A percentile compares a stretch with the other conserved stretches of the same genome.
Conservation (phyloP, 2,329 filamentous ascomycete species). For the Ophiostoma montium region DNA sequence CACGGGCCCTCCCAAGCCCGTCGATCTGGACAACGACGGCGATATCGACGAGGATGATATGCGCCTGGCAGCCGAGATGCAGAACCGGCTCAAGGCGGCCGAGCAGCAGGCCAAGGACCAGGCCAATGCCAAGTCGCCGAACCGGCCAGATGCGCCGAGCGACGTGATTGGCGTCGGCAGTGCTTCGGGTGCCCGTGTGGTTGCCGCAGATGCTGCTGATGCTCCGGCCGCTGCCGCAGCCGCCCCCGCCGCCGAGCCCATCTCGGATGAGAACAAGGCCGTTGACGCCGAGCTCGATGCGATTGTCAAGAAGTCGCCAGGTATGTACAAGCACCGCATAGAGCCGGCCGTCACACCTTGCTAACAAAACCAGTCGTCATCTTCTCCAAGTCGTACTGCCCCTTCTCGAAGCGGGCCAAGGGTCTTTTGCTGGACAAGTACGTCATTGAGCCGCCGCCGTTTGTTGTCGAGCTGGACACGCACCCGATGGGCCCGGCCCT, state of each 20-base stretch:
- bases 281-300: constrained; percentile 58
- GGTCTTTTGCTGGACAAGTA: constrained; percentile 72
- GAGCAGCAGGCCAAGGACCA: constrained; percentile 54
- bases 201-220: constrained; percentile 19
- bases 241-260: constrained; percentile 26
- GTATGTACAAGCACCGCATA: constrained; percentile 26
- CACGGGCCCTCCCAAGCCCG: constrained; percentile 22
- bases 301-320: constrained; percentile 73
- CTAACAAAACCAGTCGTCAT: constrained; percentile 55
- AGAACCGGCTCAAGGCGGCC: constrained; percentile 50
- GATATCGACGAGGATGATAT: constrained; percentile 43
- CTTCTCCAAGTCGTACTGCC: constrained; percentile 92
- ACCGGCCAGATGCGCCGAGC: constrained; percentile 44
- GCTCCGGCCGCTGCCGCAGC: constrained; percentile 13
- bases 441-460: constrained; percentile 65
- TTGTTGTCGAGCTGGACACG: constrained; percentile 79
- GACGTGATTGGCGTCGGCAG: constrained; percentile 45
- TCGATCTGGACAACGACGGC: constrained; percentile 40
- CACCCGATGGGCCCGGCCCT: constrained; percentile 61
- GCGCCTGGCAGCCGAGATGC: constrained; percentile 38
- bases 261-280: constrained; percentile 43
- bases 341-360: too few relatives aligned
- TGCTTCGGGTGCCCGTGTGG: constrained; percentile 27
- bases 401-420: constrained; percentile 75
- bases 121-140: constrained; percentile 50